Conservation (phyloP, 257 asterid species). For the Solanum corneliomulleri region DNA sequence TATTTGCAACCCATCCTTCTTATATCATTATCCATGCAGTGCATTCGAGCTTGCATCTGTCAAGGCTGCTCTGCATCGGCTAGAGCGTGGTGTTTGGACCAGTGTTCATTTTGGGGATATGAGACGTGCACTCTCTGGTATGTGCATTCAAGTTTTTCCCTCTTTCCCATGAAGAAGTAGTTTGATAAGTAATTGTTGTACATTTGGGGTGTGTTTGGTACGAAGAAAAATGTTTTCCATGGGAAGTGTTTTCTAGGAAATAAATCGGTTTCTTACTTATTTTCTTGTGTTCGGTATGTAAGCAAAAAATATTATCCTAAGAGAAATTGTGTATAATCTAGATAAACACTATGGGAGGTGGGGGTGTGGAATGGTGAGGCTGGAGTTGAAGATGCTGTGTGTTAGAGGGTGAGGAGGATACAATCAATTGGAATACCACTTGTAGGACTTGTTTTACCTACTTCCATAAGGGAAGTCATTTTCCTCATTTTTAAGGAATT, state of each 20-base stretch:
- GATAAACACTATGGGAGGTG: neutral
- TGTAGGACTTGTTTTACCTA: neutral
- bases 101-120: constrained; percentile 78
- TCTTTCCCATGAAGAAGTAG: neutral
- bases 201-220: neutral
- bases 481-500: neutral
- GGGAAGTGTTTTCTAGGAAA: neutral
- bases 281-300: neutral
- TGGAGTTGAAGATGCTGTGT: neutral
- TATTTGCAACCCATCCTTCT: neutral
- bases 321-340: neutral
- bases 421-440: neutral
- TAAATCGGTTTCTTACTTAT: neutral
- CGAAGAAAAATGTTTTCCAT: neutral
- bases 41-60: constrained; percentile 66
- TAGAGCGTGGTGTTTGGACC: constrained; percentile 89
- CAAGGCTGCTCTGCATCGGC: constrained; percentile 78
- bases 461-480: neutral
- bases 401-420: neutral
- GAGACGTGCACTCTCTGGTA: constrained; percentile 80
- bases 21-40: constrained; percentile 20
- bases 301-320: neutral
- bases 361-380: neutral
- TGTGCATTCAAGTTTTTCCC: neutral
- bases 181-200: neutral